These are phyloP conservation scores for Leccinum sublutescens DNA, from an alignment of 768 basidiomycete genomes.

Conservation along the genomic window DNA sequence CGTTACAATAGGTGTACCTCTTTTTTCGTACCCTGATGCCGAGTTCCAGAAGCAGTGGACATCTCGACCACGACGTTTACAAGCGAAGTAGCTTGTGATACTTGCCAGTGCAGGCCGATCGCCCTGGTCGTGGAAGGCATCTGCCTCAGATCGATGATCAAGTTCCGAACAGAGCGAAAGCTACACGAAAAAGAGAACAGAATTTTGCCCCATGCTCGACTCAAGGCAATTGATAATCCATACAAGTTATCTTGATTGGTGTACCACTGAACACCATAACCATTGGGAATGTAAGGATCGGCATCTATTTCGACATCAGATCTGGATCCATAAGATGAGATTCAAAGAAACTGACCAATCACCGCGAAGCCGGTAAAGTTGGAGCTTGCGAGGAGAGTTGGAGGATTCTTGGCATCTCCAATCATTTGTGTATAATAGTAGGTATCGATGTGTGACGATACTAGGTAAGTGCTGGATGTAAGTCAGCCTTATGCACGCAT, in stretches of 20 bases:
- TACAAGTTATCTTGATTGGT: conserved; percentile 26
- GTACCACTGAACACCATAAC: conserved; percentile 29
- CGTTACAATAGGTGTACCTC: background rate
- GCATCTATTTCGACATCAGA: too few relatives aligned
- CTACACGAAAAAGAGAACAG: conserved; percentile 28
- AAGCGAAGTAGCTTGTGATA: conserved; percentile 72
- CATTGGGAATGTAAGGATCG: too few relatives aligned
- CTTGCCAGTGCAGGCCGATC: conserved; percentile 80
- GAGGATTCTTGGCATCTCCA: conserved; percentile 67
- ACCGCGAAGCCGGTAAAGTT: conserved; percentile 68
- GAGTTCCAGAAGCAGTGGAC: conserved; percentile 58
- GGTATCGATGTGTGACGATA: conserved; percentile 62
- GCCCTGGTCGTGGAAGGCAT: conserved; percentile 53
- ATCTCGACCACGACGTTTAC: conserved; percentile 70
- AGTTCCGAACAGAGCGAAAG: conserved; percentile 71
- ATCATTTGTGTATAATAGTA: conserved; percentile 79
- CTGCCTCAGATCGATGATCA: conserved; percentile 64
- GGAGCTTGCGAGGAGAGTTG: conserved; percentile 60
- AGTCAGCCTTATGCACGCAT: background rate
- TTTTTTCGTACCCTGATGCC: conserved; percentile 56
- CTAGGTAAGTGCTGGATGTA: conserved; percentile 55
- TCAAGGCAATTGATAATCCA: background rate
- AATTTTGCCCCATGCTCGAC: conserved; percentile 4
- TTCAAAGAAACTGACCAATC: conserved; percentile 49
- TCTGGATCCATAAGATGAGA: conserved; percentile 8